These are phyloP conservation scores for Monilinia fructicola DNA, from an alignment of 2,329 filamentous ascomycete genomes.

Conservation along the genomic window DNA sequence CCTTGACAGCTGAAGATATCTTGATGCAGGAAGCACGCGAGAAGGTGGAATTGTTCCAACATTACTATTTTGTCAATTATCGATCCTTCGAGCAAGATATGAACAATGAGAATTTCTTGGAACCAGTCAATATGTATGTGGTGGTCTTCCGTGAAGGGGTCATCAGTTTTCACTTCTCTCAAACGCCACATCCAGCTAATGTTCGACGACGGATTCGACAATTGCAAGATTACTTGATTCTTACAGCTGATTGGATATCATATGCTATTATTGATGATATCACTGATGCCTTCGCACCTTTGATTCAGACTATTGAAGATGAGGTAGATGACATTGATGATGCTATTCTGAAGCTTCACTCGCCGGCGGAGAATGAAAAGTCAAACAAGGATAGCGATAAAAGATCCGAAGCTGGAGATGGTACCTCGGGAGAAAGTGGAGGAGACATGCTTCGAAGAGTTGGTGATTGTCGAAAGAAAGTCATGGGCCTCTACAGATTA, in stretches of 20 bases:
- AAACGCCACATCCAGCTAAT: slow-evolving; percentile 93
- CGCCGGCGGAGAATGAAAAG: slow-evolving; percentile 48
- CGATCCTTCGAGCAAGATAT: slow-evolving; percentile 95
- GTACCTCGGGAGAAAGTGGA: slow-evolving; percentile 47
- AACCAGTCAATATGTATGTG: slow-evolving; percentile 96
- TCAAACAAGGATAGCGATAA: slow-evolving; percentile 48
- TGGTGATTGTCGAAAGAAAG: slow-evolving; percentile 92
- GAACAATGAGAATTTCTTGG: slow-evolving; percentile 83
- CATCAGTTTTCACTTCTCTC: slow-evolving; percentile 94
- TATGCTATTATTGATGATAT: slow-evolving; percentile 99
- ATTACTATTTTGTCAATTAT: slow-evolving; percentile 99
- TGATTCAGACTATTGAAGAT: slow-evolving; percentile 90
- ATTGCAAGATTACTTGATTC: slow-evolving; percentile 86
- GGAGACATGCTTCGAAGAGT: slow-evolving; percentile 89
- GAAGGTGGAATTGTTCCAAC: slow-evolving; percentile 94
- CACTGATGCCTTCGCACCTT: slow-evolving; percentile 89
- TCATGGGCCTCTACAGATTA: slow-evolving; percentile 91
- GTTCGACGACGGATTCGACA: slow-evolving; percentile 92
- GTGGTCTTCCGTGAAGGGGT: slow-evolving; percentile 96
- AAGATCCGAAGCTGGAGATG: slow-evolving; percentile 46
- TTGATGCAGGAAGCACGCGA: slow-evolving; percentile 96
- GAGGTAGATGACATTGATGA: slow-evolving; percentile 98
- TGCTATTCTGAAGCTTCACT: slow-evolving; percentile 79
- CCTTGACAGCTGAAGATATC: slow-evolving; percentile 92
- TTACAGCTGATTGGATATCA: slow-evolving; percentile 96